Evolutionary conservation across 768 basidiomycete genomes (phyloP).

Genomic region (Paxillus ammoniavirescens): DNA sequence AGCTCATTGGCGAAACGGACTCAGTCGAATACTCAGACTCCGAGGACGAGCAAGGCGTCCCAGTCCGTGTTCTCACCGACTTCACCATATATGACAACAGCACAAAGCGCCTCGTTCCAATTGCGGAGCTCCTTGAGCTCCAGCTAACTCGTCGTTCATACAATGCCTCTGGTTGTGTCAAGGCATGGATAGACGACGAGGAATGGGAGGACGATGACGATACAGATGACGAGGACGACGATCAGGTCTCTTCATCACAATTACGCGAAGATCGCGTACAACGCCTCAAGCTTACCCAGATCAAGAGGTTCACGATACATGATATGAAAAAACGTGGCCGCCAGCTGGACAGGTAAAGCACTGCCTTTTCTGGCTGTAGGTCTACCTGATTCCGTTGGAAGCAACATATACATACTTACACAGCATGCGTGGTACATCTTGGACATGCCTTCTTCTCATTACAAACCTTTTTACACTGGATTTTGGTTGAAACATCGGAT

Average conservation of each 20-base stretch:
- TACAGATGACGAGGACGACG: constrained; percentile 16
- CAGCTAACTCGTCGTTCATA: constrained; percentile 16
- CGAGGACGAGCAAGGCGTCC: constrained; percentile 41
- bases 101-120: constrained; percentile 38
- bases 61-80: constrained; percentile 53
- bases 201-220: constrained; percentile 26
- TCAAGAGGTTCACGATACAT: constrained; percentile 51
- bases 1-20: constrained; percentile 43
- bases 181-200: constrained; percentile 35
- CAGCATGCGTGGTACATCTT: constrained; percentile 70
- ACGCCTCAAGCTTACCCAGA: constrained; percentile 39
- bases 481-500: constrained; percentile 53
- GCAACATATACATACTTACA: constrained; percentile 66
- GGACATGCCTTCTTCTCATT: constrained; percentile 43
- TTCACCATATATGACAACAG: constrained; percentile 51
- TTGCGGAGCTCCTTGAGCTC: constrained; percentile 39
- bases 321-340: constrained; percentile 24
- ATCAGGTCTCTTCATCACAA: background rate
- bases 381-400: constrained; percentile 27
- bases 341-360: constrained; percentile 43
- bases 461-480: constrained; percentile 41
- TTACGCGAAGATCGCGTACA: constrained; percentile 15
- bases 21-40: constrained; percentile 18
- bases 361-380: background rate
- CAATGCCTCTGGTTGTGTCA: constrained; percentile 42